Evolutionary conservation across 1,284 basidiomycete genomes (phyloP).

Genomic region (Melampsora americana): DNA sequence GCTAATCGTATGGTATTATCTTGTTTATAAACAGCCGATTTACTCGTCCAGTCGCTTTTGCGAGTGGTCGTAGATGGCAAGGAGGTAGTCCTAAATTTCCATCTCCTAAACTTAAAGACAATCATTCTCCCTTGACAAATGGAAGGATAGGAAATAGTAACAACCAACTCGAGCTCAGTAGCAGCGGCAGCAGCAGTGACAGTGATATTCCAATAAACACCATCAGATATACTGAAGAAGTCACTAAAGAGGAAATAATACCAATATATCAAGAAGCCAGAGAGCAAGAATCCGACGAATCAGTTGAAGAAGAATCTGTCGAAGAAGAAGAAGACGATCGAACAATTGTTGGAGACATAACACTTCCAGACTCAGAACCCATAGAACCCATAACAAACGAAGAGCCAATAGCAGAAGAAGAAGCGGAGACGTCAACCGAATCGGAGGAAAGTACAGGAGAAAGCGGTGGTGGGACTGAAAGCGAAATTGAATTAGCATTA

Average conservation of each 20-base stretch:
- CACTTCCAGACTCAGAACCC: no score
- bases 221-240: neutral
- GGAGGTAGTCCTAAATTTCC: constrained; percentile 11
- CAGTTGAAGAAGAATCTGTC: neutral
- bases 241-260: neutral
- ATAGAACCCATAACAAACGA: no score
- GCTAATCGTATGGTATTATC: no score
- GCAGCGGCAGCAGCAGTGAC: constrained; percentile 16
- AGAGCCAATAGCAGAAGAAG: no score
- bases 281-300: no score
- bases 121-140: neutral
- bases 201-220: neutral
- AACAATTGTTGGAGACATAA: constrained; percentile 12
- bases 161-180: constrained; percentile 14
- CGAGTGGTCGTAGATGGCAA: constrained; percentile 11
- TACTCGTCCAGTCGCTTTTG: constrained; percentile 20
- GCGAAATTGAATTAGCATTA: constrained; percentile 6
- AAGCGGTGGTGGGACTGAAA: constrained; percentile 5
- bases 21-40: constrained; percentile 21
- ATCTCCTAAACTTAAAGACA: neutral
- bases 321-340: constrained; percentile 25
- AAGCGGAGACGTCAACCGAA: neutral
- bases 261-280: neutral
- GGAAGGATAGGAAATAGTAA: neutral
- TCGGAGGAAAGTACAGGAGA: constrained; percentile 15